Evolutionary conservation across 2,329 filamentous ascomycete genomes (phyloP).

Genomic region (Hypoxylon sp.): DNA sequence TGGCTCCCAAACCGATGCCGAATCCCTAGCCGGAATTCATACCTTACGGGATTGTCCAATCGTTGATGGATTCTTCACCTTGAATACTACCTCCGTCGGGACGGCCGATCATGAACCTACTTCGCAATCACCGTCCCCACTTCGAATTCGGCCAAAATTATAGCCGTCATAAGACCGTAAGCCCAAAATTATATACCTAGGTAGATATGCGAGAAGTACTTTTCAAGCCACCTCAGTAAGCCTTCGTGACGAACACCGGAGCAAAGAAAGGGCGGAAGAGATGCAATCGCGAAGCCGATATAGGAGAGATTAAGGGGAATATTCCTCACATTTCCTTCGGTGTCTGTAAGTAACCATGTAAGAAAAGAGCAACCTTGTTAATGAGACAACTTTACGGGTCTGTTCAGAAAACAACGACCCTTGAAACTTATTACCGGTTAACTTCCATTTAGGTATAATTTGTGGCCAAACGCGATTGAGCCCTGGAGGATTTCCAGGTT

Average conservation of each 20-base stretch:
- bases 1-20: background rate
- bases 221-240: background rate
- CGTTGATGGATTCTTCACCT: slow-evolving; percentile 1
- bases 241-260: background rate
- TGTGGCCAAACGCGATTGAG: no score
- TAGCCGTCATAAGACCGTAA: background rate
- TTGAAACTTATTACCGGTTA: no score
- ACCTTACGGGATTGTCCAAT: slow-evolving; percentile 1
- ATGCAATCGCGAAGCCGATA: slow-evolving; percentile 18
- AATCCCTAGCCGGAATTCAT: slow-evolving; percentile 21
- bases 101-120: slow-evolving; percentile 3
- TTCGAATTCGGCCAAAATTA: slow-evolving; percentile 2
- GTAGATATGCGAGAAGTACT: no score
- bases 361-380: background rate
- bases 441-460: no score
- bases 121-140: slow-evolving; percentile 1
- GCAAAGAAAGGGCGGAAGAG: background rate
- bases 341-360: background rate
- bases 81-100: slow-evolving; percentile 11
- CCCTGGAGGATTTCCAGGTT: no score
- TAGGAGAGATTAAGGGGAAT: background rate
- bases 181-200: background rate
- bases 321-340: background rate
- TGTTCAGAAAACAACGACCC: no score
- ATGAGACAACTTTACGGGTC: background rate